Evolutionary conservation across 1,284 basidiomycete genomes (phyloP).

Genomic region (Sanghuangporus sanghuang): DNA sequence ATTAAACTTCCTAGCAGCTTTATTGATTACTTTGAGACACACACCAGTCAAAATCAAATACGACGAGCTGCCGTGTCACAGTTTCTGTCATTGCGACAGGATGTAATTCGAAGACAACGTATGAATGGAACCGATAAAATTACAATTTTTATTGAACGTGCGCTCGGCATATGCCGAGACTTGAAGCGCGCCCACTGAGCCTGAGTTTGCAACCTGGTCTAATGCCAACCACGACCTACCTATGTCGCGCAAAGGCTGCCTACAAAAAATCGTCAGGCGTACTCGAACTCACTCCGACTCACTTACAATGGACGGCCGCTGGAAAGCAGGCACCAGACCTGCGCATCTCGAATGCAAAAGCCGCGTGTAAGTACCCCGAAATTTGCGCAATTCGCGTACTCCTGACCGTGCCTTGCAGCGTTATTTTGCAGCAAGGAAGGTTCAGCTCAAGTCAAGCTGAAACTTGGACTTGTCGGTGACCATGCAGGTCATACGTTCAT

Average conservation of each 20-base stretch:
- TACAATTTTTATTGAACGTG: background rate
- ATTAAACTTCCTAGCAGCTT: background rate
- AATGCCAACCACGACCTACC: slow-evolving; percentile 39
- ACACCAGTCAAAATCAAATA: slow-evolving; percentile 98
- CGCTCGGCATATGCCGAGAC: slow-evolving; percentile 6
- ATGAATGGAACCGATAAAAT: background rate
- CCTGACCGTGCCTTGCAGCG: slow-evolving; percentile 37
- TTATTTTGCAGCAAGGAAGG: slow-evolving; percentile 81
- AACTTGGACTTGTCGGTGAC: slow-evolving; percentile 59
- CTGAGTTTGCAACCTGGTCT: background rate
- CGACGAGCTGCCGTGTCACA: slow-evolving; percentile 71
- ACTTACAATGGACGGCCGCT: slow-evolving; percentile 71
- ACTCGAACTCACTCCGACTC: slow-evolving; percentile 61
- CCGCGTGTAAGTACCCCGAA: slow-evolving; percentile 49
- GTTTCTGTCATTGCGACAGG: slow-evolving; percentile 29
- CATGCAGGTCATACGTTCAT: slow-evolving; percentile 75
- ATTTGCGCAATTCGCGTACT: slow-evolving; percentile 3
- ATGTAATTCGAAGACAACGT: background rate
- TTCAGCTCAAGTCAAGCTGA: slow-evolving; percentile 68
- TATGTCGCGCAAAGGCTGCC: slow-evolving; percentile 67
- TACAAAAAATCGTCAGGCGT: slow-evolving; percentile 76
- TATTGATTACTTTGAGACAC: slow-evolving; percentile 16
- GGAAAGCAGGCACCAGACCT: slow-evolving; percentile 56
- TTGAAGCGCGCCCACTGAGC: background rate
- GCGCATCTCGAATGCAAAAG: slow-evolving; percentile 53